Base-by-base conservation (phyloP, 148 eudicot species). In the Amaranthus cruentus region DNA sequence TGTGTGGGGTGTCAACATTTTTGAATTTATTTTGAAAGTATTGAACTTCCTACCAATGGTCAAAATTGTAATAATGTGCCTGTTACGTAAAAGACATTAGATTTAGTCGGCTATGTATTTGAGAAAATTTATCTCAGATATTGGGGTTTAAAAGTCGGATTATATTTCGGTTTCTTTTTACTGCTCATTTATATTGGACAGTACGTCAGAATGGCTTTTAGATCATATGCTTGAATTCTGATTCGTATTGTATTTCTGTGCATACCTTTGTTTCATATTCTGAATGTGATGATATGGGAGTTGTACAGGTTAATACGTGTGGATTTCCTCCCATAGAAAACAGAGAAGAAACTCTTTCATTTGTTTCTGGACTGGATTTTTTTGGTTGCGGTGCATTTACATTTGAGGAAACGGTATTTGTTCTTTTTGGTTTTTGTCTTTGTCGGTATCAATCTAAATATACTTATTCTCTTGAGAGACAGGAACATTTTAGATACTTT, bases 301-400 rank as follows among this genome's bases (percentile, higher is more conserved):
- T 49, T 67, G 7, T 89, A 83, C 78, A 95, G 99, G 99, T 91
- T 58, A 88, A 84, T 79, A 91, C 99, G 64, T 95, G 96, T 87
- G 99, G 99, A 75, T 95, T 95, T 78, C 99, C 97, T 79, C 99
- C 99, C 18, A 28, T 91, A 80, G 99, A 95, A 82, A 90, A 95
- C 75, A 83, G 97, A 77, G 92, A 86, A 57, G 92, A 87, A 84
- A 82, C 92, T 71, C 76, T 83, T 13, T 71, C 88, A 68, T 85
- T 84, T 71, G 74, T 86, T 77, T 76, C 94, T 47, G 99, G 99
- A 77, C 71, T 88, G 57, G 94, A 95, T 81, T 91, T 87, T 75
- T 95, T 91, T 83, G 99, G 99, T 61, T 67, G 88, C 73, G 96
- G 98, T 72, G 70, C 87, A 59, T 75, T 82, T 64, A 74, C 94